A percentile compares a stretch with the other conserved stretches of the same genome.
Evolutionary conservation across 164 flowering plant genomes (phyloP).

Genomic region (Vitis cinerea): DNA sequence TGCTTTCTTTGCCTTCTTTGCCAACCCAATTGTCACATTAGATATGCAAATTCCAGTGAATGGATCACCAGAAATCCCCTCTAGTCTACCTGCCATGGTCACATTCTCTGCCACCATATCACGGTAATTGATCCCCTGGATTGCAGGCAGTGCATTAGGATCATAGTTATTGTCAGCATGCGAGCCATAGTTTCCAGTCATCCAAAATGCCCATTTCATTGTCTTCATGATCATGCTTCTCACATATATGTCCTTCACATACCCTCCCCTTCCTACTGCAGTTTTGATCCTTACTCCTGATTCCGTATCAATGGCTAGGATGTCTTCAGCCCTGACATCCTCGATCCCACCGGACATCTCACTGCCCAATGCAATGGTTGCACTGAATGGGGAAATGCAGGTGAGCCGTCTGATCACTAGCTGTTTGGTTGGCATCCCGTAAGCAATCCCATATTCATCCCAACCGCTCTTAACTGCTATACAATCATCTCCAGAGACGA

Average conservation of each 20-base stretch:
- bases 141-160: conserved; percentile 52
- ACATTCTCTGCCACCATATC: conserved; percentile 65
- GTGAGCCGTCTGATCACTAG: conserved; percentile 54
- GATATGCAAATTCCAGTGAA: conserved; percentile 66
- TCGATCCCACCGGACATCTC: conserved; percentile 76
- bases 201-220: conserved; percentile 67
- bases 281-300: conserved; percentile 70
- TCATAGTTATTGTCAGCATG: conserved; percentile 57
- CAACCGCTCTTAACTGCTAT: conserved; percentile 75
- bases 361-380: conserved; percentile 65
- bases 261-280: conserved; percentile 60
- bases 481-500: conserved; percentile 80
- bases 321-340: conserved; percentile 63
- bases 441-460: conserved; percentile 69
- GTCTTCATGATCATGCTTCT: conserved; percentile 47
- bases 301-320: conserved; percentile 51
- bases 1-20: conserved; percentile 43
- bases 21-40: conserved; percentile 48
- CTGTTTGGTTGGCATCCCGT: conserved; percentile 60
- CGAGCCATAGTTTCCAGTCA: conserved; percentile 61
- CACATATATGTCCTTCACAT: conserved; percentile 54
- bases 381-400: conserved; percentile 66
- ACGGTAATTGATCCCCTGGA: conserved; percentile 45
- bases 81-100: conserved; percentile 55
- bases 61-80: conserved; percentile 49